Conservation (phyloP, 306 rosid species). For the Castanopsis chinensis region DNA sequence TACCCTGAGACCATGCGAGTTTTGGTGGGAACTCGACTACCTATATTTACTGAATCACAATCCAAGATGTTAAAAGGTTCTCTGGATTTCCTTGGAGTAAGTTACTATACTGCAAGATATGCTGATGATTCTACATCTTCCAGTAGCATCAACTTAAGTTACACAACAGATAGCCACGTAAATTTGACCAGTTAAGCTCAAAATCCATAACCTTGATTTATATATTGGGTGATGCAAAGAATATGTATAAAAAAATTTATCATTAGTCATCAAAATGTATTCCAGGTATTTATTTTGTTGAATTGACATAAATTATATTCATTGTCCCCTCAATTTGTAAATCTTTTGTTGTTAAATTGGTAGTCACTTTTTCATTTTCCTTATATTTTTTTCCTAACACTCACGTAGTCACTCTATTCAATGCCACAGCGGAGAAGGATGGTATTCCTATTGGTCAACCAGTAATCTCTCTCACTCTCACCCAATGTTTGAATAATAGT, state of each 20-base stretch:
- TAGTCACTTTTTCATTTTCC: too few species aligned
- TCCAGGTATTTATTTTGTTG: too few species aligned
- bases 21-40: slow-evolving; percentile 22
- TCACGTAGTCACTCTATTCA: neutral
- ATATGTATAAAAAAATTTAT: too few species aligned
- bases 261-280: too few species aligned
- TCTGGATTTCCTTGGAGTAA: slow-evolving; percentile 23
- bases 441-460: neutral
- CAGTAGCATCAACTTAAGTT: slow-evolving; percentile 5
- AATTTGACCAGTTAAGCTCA: slow-evolving; percentile 34
- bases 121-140: slow-evolving; percentile 5
- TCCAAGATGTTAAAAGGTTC: slow-evolving; percentile 18
- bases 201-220: neutral
- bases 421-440: slow-evolving; percentile 28
- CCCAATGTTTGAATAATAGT: neutral
- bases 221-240: neutral
- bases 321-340: too few species aligned
- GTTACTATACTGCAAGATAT: slow-evolving; percentile 27
- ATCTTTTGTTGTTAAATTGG: too few species aligned
- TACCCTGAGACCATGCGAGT: slow-evolving; percentile 20
- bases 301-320: too few species aligned
- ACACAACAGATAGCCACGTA: slow-evolving; percentile 28
- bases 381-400: neutral
- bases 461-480: neutral
- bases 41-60: slow-evolving; percentile 20